Percentiles rank a stretch among this genome's conserved stretches.
Evolutionary conservation across 352 stramenopile species (phyloP).

Genomic region (Peronospora destructor): DNA sequence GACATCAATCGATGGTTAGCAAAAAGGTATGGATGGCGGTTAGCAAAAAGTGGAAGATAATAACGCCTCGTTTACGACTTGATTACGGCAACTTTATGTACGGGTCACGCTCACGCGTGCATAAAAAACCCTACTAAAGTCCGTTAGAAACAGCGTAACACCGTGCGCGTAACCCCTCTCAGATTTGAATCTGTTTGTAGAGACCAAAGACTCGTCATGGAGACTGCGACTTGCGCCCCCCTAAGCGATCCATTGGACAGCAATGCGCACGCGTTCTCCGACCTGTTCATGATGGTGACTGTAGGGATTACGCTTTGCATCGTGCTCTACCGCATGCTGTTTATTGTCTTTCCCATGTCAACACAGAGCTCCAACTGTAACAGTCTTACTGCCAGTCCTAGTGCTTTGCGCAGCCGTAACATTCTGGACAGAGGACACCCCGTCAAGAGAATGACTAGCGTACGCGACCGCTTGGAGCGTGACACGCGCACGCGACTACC

Average conservation of each 20-base stretch:
- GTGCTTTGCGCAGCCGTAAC: constrained; percentile 9
- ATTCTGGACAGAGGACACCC: constrained; percentile 4
- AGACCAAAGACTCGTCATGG: constrained; percentile 8
- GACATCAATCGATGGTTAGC: no score
- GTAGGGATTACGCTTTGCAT: constrained; percentile 55
- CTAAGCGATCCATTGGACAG: constrained; percentile 6
- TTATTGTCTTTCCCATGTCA: constrained; percentile 38
- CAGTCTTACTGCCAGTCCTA: constrained; percentile 2
- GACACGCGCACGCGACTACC: constrained; percentile 56
- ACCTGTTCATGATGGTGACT: constrained; percentile 61
- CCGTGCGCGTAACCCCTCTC: background rate
- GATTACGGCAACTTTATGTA: no score
- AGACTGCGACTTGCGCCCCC: constrained; percentile 13
- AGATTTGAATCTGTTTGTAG: constrained; percentile 1
- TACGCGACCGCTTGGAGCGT: constrained; percentile 56
- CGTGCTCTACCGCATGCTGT: constrained; percentile 61
- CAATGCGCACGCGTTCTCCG: constrained; percentile 36
- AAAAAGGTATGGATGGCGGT: no score
- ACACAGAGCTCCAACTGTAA: background rate
- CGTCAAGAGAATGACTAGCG: constrained; percentile 31
- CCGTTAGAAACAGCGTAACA: no score
- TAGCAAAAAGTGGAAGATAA: no score
- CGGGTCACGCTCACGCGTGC: no score
- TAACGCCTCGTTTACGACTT: no score
- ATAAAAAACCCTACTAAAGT: no score